A percentile compares a stretch with the other conserved stretches of the same genome.
These are phyloP conservation scores for Capsicum pubescens DNA, from an alignment of 257 asterid genomes.

Conservation along the genomic window DNA sequence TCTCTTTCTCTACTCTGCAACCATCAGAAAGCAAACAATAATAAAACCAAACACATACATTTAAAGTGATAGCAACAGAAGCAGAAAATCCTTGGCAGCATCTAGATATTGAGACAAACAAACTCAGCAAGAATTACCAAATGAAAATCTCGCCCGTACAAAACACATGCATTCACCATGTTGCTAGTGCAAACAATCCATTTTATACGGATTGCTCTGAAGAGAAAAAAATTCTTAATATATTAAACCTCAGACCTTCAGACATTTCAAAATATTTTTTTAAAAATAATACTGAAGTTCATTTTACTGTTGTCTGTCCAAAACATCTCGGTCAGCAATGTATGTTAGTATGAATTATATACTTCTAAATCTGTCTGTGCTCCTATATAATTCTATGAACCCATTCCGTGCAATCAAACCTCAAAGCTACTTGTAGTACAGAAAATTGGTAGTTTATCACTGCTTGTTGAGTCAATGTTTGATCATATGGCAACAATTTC, in stretches of 20 bases:
- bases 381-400: neutral
- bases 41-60: neutral
- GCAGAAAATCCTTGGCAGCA: slow-evolving; percentile 2
- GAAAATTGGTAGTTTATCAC: slow-evolving; percentile 1
- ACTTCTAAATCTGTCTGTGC: slow-evolving; percentile 1
- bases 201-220: neutral
- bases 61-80: neutral
- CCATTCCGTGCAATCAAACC: neutral
- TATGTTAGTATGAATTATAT: slow-evolving; percentile 8
- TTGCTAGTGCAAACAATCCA: slow-evolving; percentile 1
- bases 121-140: slow-evolving; percentile 15
- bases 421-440: slow-evolving; percentile 9
- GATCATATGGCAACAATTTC: slow-evolving; percentile 18
- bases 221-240: neutral
- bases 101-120: slow-evolving; percentile 12
- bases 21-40: slow-evolving; percentile 25
- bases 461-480: slow-evolving; percentile 5
- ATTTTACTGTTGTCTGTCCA: slow-evolving; percentile 8
- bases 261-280: neutral
- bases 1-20: slow-evolving; percentile 59
- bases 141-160: neutral
- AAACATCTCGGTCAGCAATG: neutral
- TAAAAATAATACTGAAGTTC: neutral
- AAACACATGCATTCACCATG: neutral
- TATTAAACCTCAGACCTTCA: neutral